Evolutionary conservation across 768 basidiomycete genomes (phyloP), one percentile per base, ranked within the genome.

Genomic region (Termitomyces sp.): DNA sequence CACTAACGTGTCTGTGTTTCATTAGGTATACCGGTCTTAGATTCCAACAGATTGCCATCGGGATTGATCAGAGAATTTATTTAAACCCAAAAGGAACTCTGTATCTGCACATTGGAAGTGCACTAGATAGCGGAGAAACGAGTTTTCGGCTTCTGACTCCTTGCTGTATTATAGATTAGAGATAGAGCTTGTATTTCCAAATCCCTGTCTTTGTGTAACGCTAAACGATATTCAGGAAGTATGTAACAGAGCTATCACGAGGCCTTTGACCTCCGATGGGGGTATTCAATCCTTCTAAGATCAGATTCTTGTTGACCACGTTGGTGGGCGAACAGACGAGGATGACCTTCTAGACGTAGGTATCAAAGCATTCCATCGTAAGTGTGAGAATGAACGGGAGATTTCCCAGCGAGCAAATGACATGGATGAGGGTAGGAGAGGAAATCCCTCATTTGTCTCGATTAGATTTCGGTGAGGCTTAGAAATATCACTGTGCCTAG

Each of bases 201-300:
- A 0, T 4, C 18, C 2, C 26, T 20, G n/a, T 28, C 5, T 29
- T 20, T 41, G n/a, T 39, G 51, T 10, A 29, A 29, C 26, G 12
- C 28, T 1, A 20, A 20, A 20, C n/a, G 15, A 39, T 52, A 51
- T 56, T 9, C 10, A 34, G 18, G 12, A 37, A 59, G 1, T 2
- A 34, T 12, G 69, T n/a, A 10, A 39, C 18, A 47, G 49, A 73
- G 73, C 69, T 55, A 73, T 67, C 15, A 68, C 55, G 12, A 68
- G 65, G 13, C 72, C 74, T 51, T 70, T 70, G 46, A 67, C 49
- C 60, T 66, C 69, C 7, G 74, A 74, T 49, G 74, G 64, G 37
- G 71, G 71, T 37, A 68, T 69, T 28, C 74, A 74, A 67, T 76
- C 72, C 33, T 60, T 62, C 59, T 69, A 65, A 64, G 67, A 74